phyloP scores from a whole-genome alignment of 176 grass and related monocot genomes.

The Otatea glauca region DNA sequence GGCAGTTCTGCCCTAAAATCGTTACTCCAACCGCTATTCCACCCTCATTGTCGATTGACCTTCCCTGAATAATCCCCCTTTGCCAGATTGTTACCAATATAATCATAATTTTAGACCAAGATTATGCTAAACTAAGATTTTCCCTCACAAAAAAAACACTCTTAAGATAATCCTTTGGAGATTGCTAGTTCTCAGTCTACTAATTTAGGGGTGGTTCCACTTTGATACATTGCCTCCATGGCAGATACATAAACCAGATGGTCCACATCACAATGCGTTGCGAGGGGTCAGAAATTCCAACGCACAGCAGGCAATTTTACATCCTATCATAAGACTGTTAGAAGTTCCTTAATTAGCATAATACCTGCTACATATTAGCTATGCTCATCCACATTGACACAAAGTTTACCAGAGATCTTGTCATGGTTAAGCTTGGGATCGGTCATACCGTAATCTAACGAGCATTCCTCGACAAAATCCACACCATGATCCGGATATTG shows the following conservation, averaged over 20 bases:
- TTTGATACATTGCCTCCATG: not conserved
- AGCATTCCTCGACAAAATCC: constrained; percentile 45
- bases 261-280: not conserved
- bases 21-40: too few relatives aligned
- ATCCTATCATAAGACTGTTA: not conserved
- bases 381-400: not conserved
- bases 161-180: too few relatives aligned
- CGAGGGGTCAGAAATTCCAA: not conserved
- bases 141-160: too few relatives aligned
- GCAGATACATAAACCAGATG: not conserved
- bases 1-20: not conserved
- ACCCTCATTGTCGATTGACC: too few relatives aligned
- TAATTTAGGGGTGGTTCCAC: not conserved
- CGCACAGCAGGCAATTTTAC: not conserved
- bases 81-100: too few relatives aligned
- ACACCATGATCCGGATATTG: constrained; percentile 8
- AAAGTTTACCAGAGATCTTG: not conserved
- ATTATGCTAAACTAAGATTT: too few relatives aligned
- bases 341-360: not conserved
- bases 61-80: too few relatives aligned
- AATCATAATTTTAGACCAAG: too few relatives aligned
- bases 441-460: constrained; percentile 10
- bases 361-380: not conserved
- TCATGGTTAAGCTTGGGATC: constrained; percentile 19
- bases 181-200: not conserved